A percentile compares a stretch with the other conserved stretches of the same genome.
Evolutionary conservation across 2,329 filamentous ascomycete species (phyloP).

Genomic region (Fusarium caatingaense): DNA sequence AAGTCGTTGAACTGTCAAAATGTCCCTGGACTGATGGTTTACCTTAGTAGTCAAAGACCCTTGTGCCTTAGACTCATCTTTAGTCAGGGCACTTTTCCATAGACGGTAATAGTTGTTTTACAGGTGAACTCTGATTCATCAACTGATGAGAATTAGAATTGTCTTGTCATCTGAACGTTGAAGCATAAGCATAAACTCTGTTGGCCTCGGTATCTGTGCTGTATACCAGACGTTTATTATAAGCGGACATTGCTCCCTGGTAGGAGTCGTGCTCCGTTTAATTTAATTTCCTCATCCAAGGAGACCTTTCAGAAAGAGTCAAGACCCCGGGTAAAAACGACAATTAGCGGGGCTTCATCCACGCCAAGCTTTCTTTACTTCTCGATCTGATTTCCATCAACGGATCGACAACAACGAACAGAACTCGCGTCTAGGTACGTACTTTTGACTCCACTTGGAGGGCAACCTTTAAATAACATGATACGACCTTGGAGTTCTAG

Average conservation of each 20-base stretch:
- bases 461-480: constrained; percentile 17
- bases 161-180: not conserved
- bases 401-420: constrained; percentile 28
- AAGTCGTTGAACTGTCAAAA: constrained; percentile 22
- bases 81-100: constrained; percentile 27
- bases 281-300: constrained; percentile 30
- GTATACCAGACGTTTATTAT: not conserved
- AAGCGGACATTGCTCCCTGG: constrained; percentile 22
- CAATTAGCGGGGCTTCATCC: constrained; percentile 3
- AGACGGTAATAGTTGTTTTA: not conserved
- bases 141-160: not conserved
- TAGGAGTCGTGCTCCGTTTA: constrained; percentile 25
- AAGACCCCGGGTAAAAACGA: constrained; percentile 14
- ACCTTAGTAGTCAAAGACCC: not conserved
- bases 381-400: constrained; percentile 36
- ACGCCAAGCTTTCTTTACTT: constrained; percentile 32
- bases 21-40: constrained; percentile 2
- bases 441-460: constrained; percentile 11
- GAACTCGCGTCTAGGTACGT: not conserved
- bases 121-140: not conserved
- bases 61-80: constrained; percentile 4
- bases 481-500: constrained; percentile 19
- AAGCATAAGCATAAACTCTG: not conserved
- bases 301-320: constrained; percentile 3
- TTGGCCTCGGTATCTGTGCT: not conserved